Conservation (phyloP, 805 yeast species). For the Candida sphagnicola region DNA sequence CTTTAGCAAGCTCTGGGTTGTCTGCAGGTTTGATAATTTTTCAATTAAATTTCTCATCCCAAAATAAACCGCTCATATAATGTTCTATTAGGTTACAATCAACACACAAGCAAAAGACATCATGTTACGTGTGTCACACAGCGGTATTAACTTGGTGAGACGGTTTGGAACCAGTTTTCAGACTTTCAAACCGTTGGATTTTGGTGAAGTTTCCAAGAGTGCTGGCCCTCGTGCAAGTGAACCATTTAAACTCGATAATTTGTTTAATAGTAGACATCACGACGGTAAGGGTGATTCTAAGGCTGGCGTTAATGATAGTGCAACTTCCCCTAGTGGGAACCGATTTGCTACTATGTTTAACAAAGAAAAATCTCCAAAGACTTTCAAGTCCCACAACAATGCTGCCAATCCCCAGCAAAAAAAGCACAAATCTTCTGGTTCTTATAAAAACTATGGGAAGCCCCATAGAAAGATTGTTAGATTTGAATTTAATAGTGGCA, state of each 20-base stretch:
- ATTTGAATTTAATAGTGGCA: constrained; percentile 22
- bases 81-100: no score
- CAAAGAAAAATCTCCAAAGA: background rate
- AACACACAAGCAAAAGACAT: background rate
- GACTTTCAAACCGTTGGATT: constrained; percentile 2
- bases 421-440: background rate
- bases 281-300: background rate
- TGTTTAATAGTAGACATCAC: background rate
- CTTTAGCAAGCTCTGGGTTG: no score
- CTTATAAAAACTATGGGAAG: background rate
- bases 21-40: no score
- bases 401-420: background rate
- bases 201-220: background rate
- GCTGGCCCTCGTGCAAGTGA: background rate
- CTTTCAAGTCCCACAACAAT: background rate
- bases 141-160: background rate
- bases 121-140: background rate
- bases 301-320: background rate
- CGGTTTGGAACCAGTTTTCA: background rate
- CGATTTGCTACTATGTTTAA: background rate
- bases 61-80: no score
- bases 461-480: constrained; percentile 8
- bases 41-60: no score
- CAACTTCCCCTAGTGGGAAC: background rate
- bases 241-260: background rate